phyloP scores from a whole-genome alignment of 768 basidiomycete species.

The Boletus sensibilis region DNA sequence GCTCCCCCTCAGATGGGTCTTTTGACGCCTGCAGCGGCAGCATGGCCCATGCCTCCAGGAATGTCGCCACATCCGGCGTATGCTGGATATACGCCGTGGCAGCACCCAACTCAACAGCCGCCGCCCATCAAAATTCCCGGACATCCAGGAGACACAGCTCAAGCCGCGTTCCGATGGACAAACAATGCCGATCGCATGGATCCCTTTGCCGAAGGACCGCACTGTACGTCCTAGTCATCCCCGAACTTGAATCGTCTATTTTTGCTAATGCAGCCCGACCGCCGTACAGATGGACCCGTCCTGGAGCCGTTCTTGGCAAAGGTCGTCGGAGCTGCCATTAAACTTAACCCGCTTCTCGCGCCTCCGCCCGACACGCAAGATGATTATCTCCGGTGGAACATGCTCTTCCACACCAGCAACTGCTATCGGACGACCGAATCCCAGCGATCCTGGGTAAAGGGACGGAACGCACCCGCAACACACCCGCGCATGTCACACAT shows the following conservation, averaged over 20 bases:
- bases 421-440: conserved; percentile 65
- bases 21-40: conserved; percentile 26
- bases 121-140: conserved; percentile 25
- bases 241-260: background rate
- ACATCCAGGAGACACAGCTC: conserved; percentile 23
- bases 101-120: conserved; percentile 27
- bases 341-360: conserved; percentile 61
- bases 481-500: conserved; percentile 57
- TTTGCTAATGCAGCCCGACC: conserved; percentile 14
- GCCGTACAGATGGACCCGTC: conserved; percentile 62
- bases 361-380: conserved; percentile 44
- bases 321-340: conserved; percentile 46
- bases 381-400: conserved; percentile 68
- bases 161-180: conserved; percentile 31
- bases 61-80: conserved; percentile 24
- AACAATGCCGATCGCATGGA: conserved; percentile 34
- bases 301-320: conserved; percentile 57
- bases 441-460: conserved; percentile 61
- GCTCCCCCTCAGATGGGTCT: conserved; percentile 13
- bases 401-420: conserved; percentile 62
- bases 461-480: conserved; percentile 64
- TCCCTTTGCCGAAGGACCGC: conserved; percentile 40
- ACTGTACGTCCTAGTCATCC: conserved; percentile 36
- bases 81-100: conserved; percentile 28
- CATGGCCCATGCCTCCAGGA: conserved; percentile 28